Percentiles rank a stretch among this genome's conserved stretches.
Evolutionary conservation across 306 rosid genomes (phyloP).

Genomic region (Luffa acutangula): DNA sequence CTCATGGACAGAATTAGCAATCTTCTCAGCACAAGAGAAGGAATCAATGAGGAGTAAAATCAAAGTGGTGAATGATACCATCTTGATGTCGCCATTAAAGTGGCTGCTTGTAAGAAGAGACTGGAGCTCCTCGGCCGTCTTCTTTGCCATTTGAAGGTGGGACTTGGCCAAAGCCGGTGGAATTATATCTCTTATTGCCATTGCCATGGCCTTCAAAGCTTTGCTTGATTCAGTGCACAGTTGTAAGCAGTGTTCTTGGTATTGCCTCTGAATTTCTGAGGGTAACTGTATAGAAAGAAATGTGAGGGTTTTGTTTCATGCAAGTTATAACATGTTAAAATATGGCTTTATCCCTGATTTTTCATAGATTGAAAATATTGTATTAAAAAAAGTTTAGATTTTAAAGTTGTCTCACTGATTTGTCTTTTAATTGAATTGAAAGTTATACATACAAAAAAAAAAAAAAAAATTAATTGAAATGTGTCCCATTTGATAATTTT

Average conservation of each 20-base stretch:
- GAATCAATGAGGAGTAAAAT: slow-evolving; percentile 18
- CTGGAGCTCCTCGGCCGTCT: background rate
- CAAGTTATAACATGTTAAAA: no score
- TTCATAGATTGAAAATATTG: no score
- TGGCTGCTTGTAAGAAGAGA: background rate
- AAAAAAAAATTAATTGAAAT: no score
- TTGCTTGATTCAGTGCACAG: slow-evolving; percentile 50
- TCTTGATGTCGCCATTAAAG: background rate
- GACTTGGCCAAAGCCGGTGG: slow-evolving; percentile 26
- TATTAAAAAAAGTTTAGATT: no score
- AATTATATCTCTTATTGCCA: slow-evolving; percentile 49
- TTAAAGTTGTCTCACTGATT: no score
- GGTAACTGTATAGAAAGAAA: slow-evolving; percentile 21
- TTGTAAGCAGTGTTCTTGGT: slow-evolving; percentile 40
- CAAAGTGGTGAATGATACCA: background rate
- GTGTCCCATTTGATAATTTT: no score
- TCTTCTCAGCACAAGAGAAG: slow-evolving; percentile 21
- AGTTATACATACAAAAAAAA: no score
- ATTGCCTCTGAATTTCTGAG: slow-evolving; percentile 28
- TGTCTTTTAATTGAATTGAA: no score
- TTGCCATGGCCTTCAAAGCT: slow-evolving; percentile 42
- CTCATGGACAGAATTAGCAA: slow-evolving; percentile 22
- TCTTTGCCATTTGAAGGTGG: slow-evolving; percentile 9
- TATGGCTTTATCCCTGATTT: no score
- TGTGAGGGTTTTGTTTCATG: background rate